Evolutionary conservation across 495 filamentous ascomycete species (phyloP).

Genomic region (Xanthoparmelia taractica): DNA sequence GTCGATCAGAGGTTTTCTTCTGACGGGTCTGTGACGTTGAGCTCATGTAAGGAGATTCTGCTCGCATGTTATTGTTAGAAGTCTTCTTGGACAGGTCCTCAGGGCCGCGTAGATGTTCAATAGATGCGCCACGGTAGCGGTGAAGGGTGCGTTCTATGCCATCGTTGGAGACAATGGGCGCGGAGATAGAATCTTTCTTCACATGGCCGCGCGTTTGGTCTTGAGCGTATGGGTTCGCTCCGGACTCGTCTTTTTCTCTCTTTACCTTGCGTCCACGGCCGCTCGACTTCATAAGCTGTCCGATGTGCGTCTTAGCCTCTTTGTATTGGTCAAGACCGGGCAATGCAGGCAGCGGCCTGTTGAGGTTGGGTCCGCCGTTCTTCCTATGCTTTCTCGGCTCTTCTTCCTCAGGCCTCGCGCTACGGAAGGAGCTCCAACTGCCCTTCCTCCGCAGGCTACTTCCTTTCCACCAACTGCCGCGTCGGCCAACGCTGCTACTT

Average conservation of each 20-base stretch:
- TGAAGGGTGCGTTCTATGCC: slow-evolving; percentile 18
- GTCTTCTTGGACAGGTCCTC: neutral
- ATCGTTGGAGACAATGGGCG: slow-evolving; percentile 13
- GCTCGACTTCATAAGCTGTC: slow-evolving; percentile 23
- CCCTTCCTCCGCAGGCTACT: slow-evolving; percentile 21
- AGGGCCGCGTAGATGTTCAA: slow-evolving; percentile 2
- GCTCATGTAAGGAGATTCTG: neutral
- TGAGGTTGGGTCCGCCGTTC: slow-evolving; percentile 25
- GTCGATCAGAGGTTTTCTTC: neutral
- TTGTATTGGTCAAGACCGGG: slow-evolving; percentile 28
- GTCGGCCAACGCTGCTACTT: slow-evolving; percentile 24
- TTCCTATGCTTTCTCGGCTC: slow-evolving; percentile 14
- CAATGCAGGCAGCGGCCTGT: slow-evolving; percentile 25
- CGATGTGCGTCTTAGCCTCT: slow-evolving; percentile 26
- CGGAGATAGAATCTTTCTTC: slow-evolving; percentile 17
- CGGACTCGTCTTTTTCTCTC: slow-evolving; percentile 2
- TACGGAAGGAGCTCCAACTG: slow-evolving; percentile 29
- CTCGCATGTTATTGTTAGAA: neutral
- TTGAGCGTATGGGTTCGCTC: slow-evolving; percentile 13
- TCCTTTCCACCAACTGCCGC: slow-evolving; percentile 24
- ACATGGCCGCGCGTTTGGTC: slow-evolving; percentile 14
- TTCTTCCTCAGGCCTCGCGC: slow-evolving; percentile 20
- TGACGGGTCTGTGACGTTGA: neutral
- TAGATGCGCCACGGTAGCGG: slow-evolving; percentile 11
- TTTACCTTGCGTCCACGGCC: slow-evolving; percentile 18